phyloP scores from a whole-genome alignment of 2,329 filamentous ascomycete species.

The Pezicula neosporulosa region DNA sequence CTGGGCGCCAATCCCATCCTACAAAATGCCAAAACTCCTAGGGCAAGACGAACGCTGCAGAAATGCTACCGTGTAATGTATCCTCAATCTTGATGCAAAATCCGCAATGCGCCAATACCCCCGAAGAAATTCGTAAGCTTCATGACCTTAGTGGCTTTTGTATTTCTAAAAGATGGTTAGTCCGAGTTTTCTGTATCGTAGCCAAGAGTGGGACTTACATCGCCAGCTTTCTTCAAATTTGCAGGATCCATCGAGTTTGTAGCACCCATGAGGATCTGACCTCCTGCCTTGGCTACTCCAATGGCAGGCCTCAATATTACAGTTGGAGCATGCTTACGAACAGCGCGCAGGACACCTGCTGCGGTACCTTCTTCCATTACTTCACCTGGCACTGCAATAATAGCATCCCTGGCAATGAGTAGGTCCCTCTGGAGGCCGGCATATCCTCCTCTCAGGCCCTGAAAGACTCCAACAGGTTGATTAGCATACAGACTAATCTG shows the following conservation, averaged over 20 bases:
- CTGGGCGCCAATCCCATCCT: too few species aligned
- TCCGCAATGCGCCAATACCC: neutral
- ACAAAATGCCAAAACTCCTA: too few species aligned
- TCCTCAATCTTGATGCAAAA: neutral
- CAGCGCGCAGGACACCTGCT: conserved; percentile 72
- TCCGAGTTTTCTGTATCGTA: neutral
- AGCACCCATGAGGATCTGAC: conserved; percentile 85
- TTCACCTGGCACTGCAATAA: conserved; percentile 91
- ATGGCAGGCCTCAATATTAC: conserved; percentile 89
- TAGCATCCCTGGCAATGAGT: conserved; percentile 81
- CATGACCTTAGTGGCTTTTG: conserved; percentile 26
- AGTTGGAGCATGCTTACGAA: conserved; percentile 82
- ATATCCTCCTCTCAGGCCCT: conserved; percentile 81
- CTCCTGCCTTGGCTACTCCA: conserved; percentile 83
- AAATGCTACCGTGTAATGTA: too few species aligned
- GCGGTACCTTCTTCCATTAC: conserved; percentile 84
- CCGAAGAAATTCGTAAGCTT: neutral
- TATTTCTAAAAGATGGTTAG: conserved; percentile 28
- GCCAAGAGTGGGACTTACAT: conserved; percentile 55
- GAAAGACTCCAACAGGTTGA: conserved; percentile 84
- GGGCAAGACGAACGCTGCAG: too few species aligned
- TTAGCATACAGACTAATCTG: conserved; percentile 91
- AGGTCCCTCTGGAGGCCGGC: conserved; percentile 81
- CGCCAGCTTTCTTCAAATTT: conserved; percentile 77
- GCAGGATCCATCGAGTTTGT: conserved; percentile 86